Conservation (phyloP, 2,329 filamentous ascomycete species). For the Didymellaceae sp. region DNA sequence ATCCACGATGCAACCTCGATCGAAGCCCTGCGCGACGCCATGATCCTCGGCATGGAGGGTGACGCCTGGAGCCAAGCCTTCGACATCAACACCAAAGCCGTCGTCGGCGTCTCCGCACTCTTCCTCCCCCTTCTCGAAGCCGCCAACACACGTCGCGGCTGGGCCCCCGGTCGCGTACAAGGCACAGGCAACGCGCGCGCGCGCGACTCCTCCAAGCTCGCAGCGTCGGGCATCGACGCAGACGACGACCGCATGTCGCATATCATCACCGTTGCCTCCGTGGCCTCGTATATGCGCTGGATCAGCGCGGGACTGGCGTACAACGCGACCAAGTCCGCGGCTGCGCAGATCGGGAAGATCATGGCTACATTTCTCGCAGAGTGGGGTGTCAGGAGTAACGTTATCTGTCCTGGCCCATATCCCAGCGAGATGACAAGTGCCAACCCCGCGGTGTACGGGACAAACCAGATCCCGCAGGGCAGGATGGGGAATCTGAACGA, state of each 20-base stretch:
- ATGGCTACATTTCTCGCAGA: constrained; percentile 51
- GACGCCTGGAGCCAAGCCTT: constrained; percentile 47
- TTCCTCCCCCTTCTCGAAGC: constrained; percentile 55
- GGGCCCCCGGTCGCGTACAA: constrained; percentile 41
- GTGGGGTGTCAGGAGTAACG: constrained; percentile 56
- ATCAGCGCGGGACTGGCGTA: constrained; percentile 51
- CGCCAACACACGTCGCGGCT: constrained; percentile 53
- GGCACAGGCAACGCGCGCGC: constrained; percentile 33
- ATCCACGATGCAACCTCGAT: constrained; percentile 55
- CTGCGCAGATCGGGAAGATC: constrained; percentile 55
- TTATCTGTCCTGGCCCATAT: constrained; percentile 54
- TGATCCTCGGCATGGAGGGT: constrained; percentile 42
- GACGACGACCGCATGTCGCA: constrained; percentile 53
- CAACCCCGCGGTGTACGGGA: constrained; percentile 36
- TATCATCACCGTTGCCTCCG: constrained; percentile 54
- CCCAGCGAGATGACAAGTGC: constrained; percentile 54
- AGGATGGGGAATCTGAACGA: constrained; percentile 54
- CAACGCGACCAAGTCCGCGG: constrained; percentile 54
- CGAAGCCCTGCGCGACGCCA: constrained; percentile 50
- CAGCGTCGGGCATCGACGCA: constrained; percentile 27
- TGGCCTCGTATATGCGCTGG: constrained; percentile 50
- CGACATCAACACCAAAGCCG: constrained; percentile 54
- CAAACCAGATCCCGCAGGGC: constrained; percentile 48
- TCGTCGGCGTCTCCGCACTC: constrained; percentile 53
- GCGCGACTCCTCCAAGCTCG: constrained; percentile 30